Percentiles rank a stretch among this genome's conserved stretches.
phyloP scores from a whole-genome alignment of 2,329 filamentous ascomycete genomes.

The Ascochyta fabae region DNA sequence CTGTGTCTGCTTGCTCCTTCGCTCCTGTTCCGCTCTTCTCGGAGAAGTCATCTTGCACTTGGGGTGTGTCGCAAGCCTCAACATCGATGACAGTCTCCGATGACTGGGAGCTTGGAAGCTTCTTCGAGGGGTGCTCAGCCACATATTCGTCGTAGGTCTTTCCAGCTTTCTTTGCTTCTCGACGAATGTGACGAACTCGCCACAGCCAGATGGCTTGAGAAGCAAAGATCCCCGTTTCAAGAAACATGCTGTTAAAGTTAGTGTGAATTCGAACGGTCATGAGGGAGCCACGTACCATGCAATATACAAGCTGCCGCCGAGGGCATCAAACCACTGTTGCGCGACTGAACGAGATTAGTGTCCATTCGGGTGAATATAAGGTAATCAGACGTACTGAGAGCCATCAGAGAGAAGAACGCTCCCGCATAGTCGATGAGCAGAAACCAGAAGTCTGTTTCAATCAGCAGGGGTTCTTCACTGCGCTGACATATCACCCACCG shows the following conservation, averaged over 20 bases:
- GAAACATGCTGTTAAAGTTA: slow-evolving; percentile 53
- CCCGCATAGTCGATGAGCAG: slow-evolving; percentile 66
- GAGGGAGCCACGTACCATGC: slow-evolving; percentile 56
- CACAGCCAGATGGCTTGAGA: slow-evolving; percentile 66
- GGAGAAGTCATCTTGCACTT: neutral
- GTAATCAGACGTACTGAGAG: slow-evolving; percentile 55
- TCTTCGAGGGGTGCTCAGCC: slow-evolving; percentile 32
- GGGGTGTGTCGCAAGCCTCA: slow-evolving; percentile 25
- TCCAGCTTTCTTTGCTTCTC: slow-evolving; percentile 58
- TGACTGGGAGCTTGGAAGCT: slow-evolving; percentile 28
- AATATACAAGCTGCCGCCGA: slow-evolving; percentile 67
- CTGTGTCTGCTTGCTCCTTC: neutral
- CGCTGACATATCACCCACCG: slow-evolving; percentile 51
- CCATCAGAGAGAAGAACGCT: slow-evolving; percentile 69
- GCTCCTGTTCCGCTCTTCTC: neutral
- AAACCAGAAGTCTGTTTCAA: slow-evolving; percentile 59
- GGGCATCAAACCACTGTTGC: slow-evolving; percentile 66
- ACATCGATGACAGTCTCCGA: slow-evolving; percentile 36
- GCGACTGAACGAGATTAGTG: slow-evolving; percentile 55
- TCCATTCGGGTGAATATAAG: neutral
- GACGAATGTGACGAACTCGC: slow-evolving; percentile 61
- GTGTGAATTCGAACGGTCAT: neutral
- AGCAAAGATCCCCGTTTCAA: slow-evolving; percentile 66
- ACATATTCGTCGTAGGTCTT: slow-evolving; percentile 63
- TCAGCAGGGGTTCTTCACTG: slow-evolving; percentile 2